phyloP scores from a whole-genome alignment of 1,139 yeast genomes.

The Saccharomycopsis hybrid region DNA sequence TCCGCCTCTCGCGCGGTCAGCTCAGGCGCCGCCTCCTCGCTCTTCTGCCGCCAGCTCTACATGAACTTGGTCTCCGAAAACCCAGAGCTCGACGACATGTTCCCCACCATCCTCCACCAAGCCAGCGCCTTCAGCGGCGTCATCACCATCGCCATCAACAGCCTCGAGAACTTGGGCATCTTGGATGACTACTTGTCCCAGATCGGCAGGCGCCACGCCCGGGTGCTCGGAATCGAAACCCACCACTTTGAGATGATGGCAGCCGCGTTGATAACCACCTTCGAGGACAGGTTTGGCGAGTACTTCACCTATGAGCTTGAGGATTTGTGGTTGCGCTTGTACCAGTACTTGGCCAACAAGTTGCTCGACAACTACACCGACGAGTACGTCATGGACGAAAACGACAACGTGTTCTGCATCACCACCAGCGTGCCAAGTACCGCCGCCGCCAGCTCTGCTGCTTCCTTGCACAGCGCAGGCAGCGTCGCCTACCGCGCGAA shows the following conservation, averaged over 20 bases:
- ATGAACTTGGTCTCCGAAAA: constrained; percentile 42
- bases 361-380: constrained; percentile 15
- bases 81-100: constrained; percentile 39
- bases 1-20: no score
- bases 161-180: constrained; percentile 31
- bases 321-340: constrained; percentile 54
- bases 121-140: constrained; percentile 67
- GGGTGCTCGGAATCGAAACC: constrained; percentile 58
- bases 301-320: constrained; percentile 35
- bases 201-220: constrained; percentile 58
- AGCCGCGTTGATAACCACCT: constrained; percentile 56
- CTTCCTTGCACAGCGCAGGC: no score
- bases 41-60: constrained; percentile 46
- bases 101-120: constrained; percentile 50
- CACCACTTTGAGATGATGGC: constrained; percentile 61
- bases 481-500: no score
- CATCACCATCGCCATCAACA: constrained; percentile 42
- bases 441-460: no score
- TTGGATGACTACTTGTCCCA: constrained; percentile 50
- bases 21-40: constrained; percentile 36
- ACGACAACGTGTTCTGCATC: constrained; percentile 1
- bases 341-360: constrained; percentile 42
- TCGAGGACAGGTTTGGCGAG: constrained; percentile 48
- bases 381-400: constrained; percentile 3
- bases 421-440: no score